Base-by-base conservation (phyloP, 2,329 filamentous ascomycete species). In the Massarina eburnea region DNA sequence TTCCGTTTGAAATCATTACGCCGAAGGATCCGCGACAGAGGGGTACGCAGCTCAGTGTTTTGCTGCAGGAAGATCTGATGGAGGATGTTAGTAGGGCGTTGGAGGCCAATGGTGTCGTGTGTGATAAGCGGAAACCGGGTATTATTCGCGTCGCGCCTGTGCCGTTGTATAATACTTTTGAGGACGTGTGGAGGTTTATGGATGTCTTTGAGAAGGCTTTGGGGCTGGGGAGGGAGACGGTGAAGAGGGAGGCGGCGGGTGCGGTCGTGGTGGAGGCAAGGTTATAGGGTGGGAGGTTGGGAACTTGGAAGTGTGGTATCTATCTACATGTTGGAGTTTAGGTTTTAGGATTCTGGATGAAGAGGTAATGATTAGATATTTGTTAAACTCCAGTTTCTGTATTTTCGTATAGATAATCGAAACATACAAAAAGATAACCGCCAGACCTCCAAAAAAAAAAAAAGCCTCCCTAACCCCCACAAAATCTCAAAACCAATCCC, bases 61-160 rank as follows among this genome's bases (percentile, higher is more conserved):
- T 86, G 45, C 74, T 95, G 19, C 72, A 79, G 17, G 77, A 81
- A 1, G 88, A 86, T 0, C 62, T 92, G 37, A 73, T 95, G 45
- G 88, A 91, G 19, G 67, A 66, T 6, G 82, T 95, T 1, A 79
- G 82, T 47, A 74, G 74, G 26, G 77, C 76, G n/a, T 65, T 95
- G 21, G 82, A 87, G 55, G 77, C 80, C 6, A 80, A 82, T 3
- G 87, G 85, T 1, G 82, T 94, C 5, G 79, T 95, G 1, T 84
- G 88, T 35, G 91, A 96, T 63, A 88, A 94, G 77, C 77, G 91
- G 54, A 88, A 88, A 67, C 91, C 91, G 0, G 85, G 91, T 59
- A 90, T 95, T 18, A 87, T 96, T 43, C 78, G 91, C 1, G 85
- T 95, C 1, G 89, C 91, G 4, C 90, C 91, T 1, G 86, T 87